phyloP scores from a whole-genome alignment of 2,329 filamentous ascomycete species.

The Tolypocladium amazonense region DNA sequence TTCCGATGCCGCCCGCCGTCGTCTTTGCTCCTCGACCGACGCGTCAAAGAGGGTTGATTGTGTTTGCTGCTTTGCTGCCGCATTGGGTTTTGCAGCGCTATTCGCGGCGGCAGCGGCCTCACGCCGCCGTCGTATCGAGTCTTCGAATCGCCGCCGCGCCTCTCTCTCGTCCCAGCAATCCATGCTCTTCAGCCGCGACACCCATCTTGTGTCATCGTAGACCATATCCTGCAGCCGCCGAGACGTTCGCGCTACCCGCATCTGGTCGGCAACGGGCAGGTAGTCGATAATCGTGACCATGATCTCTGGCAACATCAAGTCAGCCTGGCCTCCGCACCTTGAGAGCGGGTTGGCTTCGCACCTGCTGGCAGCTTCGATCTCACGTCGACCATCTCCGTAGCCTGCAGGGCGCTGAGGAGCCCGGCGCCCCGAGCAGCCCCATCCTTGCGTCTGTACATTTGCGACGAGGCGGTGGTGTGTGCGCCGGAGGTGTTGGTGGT shows the following conservation, averaged over 20 bases:
- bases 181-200: constrained; percentile 75
- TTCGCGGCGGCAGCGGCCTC: constrained; percentile 30
- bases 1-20: constrained; percentile 24
- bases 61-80: constrained; percentile 7
- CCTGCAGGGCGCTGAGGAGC: constrained; percentile 68
- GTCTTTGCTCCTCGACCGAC: constrained; percentile 51
- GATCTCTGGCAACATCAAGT: constrained; percentile 50
- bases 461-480: background rate
- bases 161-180: constrained; percentile 86
- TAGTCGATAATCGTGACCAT: constrained; percentile 82
- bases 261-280: constrained; percentile 72
- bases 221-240: constrained; percentile 93
- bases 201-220: constrained; percentile 95
- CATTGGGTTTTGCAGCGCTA: constrained; percentile 6
- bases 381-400: constrained; percentile 67
- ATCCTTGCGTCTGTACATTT: constrained; percentile 34
- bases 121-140: constrained; percentile 49
- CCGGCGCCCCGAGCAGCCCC: constrained; percentile 30
- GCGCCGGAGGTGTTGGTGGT: background rate
- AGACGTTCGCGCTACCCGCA: constrained; percentile 76
- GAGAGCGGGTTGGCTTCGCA: constrained; percentile 24
- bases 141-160: constrained; percentile 71
- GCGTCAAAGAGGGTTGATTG: constrained; percentile 63
- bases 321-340: background rate
- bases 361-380: constrained; percentile 76